Base-by-base conservation (phyloP, 176 grass and related monocot species). In the Carex cristatella region DNA sequence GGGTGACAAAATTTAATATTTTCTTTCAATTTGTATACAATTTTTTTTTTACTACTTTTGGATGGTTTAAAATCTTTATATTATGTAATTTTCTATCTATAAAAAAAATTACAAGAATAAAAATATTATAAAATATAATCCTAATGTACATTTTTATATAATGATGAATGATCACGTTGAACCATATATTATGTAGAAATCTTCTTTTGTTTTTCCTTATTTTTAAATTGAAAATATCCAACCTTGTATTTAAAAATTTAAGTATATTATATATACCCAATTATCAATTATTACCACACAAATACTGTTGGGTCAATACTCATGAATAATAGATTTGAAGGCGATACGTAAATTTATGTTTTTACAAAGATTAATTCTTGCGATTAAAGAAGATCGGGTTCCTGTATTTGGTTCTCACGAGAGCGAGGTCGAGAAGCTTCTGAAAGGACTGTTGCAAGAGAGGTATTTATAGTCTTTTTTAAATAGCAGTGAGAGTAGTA, bases 381-480 rank as follows among this genome's bases (percentile, higher is more conserved):
- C 16, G 23, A 62, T 46, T 33, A 44, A 61, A 27, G 23, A 23
- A 23, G 28, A 83, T 61, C 7, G 46, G 79, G 16, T 31, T 55
- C 10, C 30, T 65, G 60, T 88, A 97, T 56, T 83, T 87, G 60
- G 79, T 86, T 67, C 91, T 98, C 37, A 83, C 44, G 28, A 89
- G 92, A 86, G 91, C 91, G 80, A 91, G 63, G 46, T 98, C 87
- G 10, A 94, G 85, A 61, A 98, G 84, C 7, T 84, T 93, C 66
- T 92, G 80, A 85, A 98, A 98, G 51, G 94, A 93, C 51, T 90
- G 62, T 63, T 83, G 93, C 0, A 23, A 23, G 23, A 23, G 23
- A 23, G 23, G 0, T 23, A 23, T 23, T 23, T 23, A 23, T 23
- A 23, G 23, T 23, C 23, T 23, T 23, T 23, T 23, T 23, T 23